Evolutionary conservation across 1,284 basidiomycete genomes (phyloP).

Genomic region (Sporisorium iseilematis-ciliati): DNA sequence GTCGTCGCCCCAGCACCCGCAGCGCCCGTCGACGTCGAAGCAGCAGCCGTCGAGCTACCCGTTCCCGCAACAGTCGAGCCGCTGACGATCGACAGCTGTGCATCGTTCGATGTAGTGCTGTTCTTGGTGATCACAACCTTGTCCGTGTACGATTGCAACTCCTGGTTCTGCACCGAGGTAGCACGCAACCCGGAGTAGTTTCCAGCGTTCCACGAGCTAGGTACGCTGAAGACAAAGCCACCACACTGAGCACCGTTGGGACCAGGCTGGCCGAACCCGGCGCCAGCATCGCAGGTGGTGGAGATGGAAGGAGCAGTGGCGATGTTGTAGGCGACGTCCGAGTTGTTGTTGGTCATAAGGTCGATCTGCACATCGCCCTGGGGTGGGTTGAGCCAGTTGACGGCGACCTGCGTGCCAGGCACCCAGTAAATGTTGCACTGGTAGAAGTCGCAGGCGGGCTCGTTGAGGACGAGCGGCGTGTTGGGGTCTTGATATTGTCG

Average conservation of each 20-base stretch:
- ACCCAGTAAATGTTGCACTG: conserved; percentile 54
- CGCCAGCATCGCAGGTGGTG: conserved; percentile 52
- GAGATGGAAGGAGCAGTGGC: conserved; percentile 50
- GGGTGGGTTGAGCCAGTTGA: conserved; percentile 61
- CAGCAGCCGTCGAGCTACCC: conserved; percentile 20
- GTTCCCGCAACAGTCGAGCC: conserved; percentile 12
- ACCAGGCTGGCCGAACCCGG: conserved; percentile 40
- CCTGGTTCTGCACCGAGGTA: conserved; percentile 35
- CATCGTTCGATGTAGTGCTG: conserved; percentile 29
- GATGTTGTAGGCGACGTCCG: conserved; percentile 49
- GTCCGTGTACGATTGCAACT: conserved; percentile 58
- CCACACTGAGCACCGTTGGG: conserved; percentile 53
- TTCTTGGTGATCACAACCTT: conserved; percentile 54
- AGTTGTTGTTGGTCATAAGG: conserved; percentile 56
- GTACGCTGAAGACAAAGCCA: conserved; percentile 52
- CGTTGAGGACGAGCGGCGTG: conserved; percentile 52
- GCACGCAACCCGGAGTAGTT: conserved; percentile 55
- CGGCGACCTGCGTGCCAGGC: conserved; percentile 43
- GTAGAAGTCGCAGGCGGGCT: conserved; percentile 55
- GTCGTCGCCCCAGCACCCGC: conserved; percentile 19
- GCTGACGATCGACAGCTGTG: conserved; percentile 30
- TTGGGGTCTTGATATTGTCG: conserved; percentile 56
- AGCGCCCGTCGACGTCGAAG: conserved; percentile 15
- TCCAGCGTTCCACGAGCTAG: conserved; percentile 54
- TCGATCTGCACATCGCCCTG: conserved; percentile 50